These are phyloP conservation scores for Podospora pseudocomata DNA, from an alignment of 495 filamentous ascomycete genomes.

Conservation along the genomic window DNA sequence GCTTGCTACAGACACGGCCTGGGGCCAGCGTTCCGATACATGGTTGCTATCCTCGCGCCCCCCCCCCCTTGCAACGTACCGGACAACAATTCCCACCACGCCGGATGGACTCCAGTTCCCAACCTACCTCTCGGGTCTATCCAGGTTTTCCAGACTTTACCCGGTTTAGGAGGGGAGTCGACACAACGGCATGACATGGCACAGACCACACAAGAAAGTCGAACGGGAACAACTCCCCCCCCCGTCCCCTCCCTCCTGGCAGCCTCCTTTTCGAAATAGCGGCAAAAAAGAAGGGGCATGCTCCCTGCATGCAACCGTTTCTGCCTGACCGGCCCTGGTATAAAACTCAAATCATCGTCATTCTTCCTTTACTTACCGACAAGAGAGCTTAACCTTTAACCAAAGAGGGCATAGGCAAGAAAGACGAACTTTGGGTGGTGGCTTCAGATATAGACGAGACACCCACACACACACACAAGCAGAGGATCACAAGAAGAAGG, in stretches of 20 bases:
- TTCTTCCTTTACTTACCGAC: slow-evolving; percentile 12
- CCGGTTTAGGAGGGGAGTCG: slow-evolving; percentile 14
- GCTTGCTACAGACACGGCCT: not conserved
- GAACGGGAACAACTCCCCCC: not conserved
- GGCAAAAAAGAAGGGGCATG: slow-evolving; percentile 20
- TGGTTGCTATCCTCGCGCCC: not conserved
- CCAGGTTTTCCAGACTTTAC: slow-evolving; percentile 27
- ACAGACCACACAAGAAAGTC: not conserved
- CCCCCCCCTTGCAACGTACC: not conserved
- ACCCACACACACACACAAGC: too few relatives aligned
- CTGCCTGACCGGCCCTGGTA: slow-evolving; percentile 27
- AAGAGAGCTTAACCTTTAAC: not conserved
- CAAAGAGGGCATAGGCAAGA: not conserved
- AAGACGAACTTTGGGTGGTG: not conserved
- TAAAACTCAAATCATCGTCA: slow-evolving; percentile 19
- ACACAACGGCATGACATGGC: slow-evolving; percentile 22
- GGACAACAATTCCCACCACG: not conserved
- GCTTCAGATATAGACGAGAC: not conserved
- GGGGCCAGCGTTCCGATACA: not conserved
- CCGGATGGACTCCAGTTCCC: not conserved
- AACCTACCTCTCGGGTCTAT: not conserved
- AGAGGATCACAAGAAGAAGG: not conserved
- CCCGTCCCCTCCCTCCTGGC: slow-evolving; percentile 5
- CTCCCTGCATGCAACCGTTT: slow-evolving; percentile 28
- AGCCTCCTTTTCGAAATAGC: slow-evolving; percentile 8